phyloP scores from a whole-genome alignment of 495 filamentous ascomycete species.

The Talaromyces stipitatus region DNA sequence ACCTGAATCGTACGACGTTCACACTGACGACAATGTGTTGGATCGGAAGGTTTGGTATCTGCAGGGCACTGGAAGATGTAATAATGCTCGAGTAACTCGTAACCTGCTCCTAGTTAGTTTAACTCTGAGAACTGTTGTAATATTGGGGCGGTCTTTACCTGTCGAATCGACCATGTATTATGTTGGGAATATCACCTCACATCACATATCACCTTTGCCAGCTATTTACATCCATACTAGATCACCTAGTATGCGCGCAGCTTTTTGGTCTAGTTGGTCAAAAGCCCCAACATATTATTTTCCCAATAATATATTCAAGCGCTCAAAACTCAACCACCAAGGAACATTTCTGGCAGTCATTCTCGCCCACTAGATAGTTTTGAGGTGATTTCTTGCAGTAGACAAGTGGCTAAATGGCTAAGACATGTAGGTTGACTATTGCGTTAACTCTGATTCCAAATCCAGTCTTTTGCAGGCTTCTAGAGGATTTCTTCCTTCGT shows the following conservation, averaged over 20 bases:
- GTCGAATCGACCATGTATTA: background rate
- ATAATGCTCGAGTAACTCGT: background rate
- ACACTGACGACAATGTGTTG: background rate
- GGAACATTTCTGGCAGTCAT: background rate
- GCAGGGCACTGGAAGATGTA: background rate
- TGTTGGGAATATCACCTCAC: too few species aligned
- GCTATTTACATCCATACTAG: too few species aligned
- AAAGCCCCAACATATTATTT: too few species aligned
- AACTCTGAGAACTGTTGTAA: background rate
- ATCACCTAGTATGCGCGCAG: too few species aligned
- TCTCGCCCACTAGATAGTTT: background rate
- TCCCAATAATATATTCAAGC: background rate
- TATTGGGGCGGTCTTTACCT: background rate
- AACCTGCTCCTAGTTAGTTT: background rate
- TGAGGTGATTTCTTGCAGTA: background rate
- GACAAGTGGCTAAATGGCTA: background rate
- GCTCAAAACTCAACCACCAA: background rate
- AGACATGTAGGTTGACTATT: background rate
- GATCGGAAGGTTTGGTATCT: background rate
- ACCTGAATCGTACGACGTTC: background rate
- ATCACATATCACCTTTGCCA: too few species aligned
- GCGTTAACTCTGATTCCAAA: background rate
- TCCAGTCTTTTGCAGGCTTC: background rate
- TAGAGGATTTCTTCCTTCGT: background rate
- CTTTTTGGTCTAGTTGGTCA: too few species aligned